Evolutionary conservation across 495 filamentous ascomycete genomes (phyloP).

Genomic region (Jackrogersella minutella): DNA sequence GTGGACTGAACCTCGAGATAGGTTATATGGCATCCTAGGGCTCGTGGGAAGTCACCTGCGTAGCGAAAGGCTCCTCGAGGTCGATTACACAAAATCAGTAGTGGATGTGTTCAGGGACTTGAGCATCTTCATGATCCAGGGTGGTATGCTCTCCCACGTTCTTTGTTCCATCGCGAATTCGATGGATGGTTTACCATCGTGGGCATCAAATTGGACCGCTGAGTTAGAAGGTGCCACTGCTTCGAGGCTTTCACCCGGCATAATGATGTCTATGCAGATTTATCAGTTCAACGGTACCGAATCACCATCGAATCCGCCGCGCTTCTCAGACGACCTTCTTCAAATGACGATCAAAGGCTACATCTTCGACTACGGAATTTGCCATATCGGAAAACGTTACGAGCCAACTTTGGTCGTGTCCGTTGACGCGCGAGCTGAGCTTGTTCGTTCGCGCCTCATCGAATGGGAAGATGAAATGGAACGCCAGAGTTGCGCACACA

Average conservation of each 20-base stretch:
- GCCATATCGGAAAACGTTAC: conserved; percentile 2
- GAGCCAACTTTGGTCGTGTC: not conserved
- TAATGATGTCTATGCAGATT: conserved; percentile 11
- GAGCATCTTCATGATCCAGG: conserved; percentile 6
- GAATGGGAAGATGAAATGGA: conserved; percentile 25
- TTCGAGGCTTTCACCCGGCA: conserved; percentile 8
- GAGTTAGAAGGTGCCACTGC: not conserved
- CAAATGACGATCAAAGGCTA: conserved; percentile 6
- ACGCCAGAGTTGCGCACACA: not conserved
- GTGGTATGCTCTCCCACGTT: conserved; percentile 13
- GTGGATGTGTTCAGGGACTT: conserved; percentile 17
- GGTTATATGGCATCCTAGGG: conserved; percentile 20
- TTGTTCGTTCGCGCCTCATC: not conserved
- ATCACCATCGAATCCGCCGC: not conserved
- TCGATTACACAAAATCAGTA: conserved; percentile 20
- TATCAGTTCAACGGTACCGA: not conserved
- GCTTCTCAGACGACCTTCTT: conserved; percentile 6
- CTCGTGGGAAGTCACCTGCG: not conserved
- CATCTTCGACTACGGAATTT: not conserved
- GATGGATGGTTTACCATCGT: conserved; percentile 18
- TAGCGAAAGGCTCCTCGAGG: conserved; percentile 11
- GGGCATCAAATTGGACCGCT: conserved; percentile 11
- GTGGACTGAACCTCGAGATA: conserved; percentile 10
- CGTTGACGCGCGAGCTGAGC: not conserved
- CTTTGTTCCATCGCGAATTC: conserved; percentile 7